Evolutionary conservation across 352 stramenopile species (phyloP).

Genomic region (Pythium phragmitis): DNA sequence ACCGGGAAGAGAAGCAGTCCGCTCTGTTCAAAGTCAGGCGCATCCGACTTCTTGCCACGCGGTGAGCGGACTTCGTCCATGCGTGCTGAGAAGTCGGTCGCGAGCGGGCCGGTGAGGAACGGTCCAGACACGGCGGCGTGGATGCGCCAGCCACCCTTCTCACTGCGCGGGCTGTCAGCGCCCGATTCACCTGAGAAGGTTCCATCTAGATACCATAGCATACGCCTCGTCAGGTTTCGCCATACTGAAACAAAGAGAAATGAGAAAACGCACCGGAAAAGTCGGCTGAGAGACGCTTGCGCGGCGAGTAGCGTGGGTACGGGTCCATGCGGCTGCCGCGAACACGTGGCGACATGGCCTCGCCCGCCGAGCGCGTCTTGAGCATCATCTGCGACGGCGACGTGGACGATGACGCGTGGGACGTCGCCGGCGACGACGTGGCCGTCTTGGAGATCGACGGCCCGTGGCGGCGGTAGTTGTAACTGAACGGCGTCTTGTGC

Average conservation of each 20-base stretch:
- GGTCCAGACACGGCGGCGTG: slow-evolving; percentile 33
- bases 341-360: slow-evolving; percentile 19
- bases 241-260: not conserved
- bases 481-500: slow-evolving; percentile 13
- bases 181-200: slow-evolving; percentile 37
- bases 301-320: slow-evolving; percentile 27
- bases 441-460: slow-evolving; percentile 8
- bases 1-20: slow-evolving; percentile 37
- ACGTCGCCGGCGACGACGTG: slow-evolving; percentile 6
- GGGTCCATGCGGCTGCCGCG: slow-evolving; percentile 19
- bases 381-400: slow-evolving; percentile 10
- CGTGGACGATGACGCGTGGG: slow-evolving; percentile 13
- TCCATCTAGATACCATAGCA: slow-evolving; percentile 23
- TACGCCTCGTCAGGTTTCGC: not conserved
- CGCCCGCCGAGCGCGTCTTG: slow-evolving; percentile 13
- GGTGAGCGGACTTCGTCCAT: slow-evolving; percentile 33
- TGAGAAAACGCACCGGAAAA: slow-evolving; percentile 19
- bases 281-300: slow-evolving; percentile 28
- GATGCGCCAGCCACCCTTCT: slow-evolving; percentile 32
- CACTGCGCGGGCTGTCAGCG: slow-evolving; percentile 37
- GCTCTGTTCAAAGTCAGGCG: slow-evolving; percentile 34
- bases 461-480: slow-evolving; percentile 2
- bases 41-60: slow-evolving; percentile 27
- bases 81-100: slow-evolving; percentile 27
- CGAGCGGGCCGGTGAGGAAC: slow-evolving; percentile 42